phyloP scores from a whole-genome alignment of 2,329 filamentous ascomycete species.

The Paraphaeosphaeria sporulosa region DNA sequence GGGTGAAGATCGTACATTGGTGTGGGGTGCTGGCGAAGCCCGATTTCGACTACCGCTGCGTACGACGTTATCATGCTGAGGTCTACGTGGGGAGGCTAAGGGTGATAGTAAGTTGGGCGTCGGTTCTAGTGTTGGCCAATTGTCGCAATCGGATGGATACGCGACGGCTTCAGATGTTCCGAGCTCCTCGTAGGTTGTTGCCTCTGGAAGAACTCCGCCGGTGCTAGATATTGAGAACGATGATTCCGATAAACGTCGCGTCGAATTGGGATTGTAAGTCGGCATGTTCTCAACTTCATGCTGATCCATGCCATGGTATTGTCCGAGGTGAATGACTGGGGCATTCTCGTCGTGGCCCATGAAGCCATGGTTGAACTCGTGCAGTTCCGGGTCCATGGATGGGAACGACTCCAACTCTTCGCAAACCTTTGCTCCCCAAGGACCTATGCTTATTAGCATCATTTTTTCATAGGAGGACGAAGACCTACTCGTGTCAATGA shows the following conservation, averaged over 20 bases:
- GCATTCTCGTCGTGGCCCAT: constrained; percentile 50
- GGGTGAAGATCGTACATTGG: constrained; percentile 71
- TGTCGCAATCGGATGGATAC: constrained; percentile 66
- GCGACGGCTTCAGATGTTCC: constrained; percentile 73
- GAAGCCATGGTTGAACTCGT: constrained; percentile 47
- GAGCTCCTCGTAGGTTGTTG: constrained; percentile 75
- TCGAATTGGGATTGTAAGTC: constrained; percentile 56
- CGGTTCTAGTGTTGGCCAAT: constrained; percentile 71
- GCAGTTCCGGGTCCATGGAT: constrained; percentile 48
- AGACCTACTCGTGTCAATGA: constrained; percentile 49
- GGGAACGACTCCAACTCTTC: constrained; percentile 49
- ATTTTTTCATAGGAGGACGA: not conserved
- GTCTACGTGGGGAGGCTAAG: constrained; percentile 73
- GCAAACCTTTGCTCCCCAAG: constrained; percentile 50
- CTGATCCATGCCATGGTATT: constrained; percentile 43
- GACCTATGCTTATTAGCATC: constrained; percentile 39
- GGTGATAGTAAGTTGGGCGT: constrained; percentile 76
- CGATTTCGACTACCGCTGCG: constrained; percentile 70
- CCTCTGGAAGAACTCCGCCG: constrained; percentile 68
- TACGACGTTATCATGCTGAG: constrained; percentile 58
- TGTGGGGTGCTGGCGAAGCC: constrained; percentile 75
- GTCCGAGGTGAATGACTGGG: constrained; percentile 51
- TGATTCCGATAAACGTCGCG: constrained; percentile 73
- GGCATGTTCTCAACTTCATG: constrained; percentile 40
- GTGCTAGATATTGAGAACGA: constrained; percentile 75